Conservation (phyloP, 75 land plant species). For the Adiantum capillusveneris region DNA sequence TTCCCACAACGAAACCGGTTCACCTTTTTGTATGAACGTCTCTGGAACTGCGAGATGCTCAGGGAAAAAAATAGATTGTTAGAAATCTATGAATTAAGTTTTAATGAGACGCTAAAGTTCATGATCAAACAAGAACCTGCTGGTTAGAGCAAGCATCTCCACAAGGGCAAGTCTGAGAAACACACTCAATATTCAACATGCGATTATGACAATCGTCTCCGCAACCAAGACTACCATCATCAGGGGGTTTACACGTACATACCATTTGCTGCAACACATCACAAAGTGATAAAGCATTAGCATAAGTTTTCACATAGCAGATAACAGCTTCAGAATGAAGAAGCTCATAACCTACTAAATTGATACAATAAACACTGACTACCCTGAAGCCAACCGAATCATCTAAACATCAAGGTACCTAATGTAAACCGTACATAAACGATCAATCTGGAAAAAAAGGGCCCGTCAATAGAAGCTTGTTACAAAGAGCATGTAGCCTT, state of each 20-base stretch:
- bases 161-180: constrained; percentile 81
- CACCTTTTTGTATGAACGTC: constrained; percentile 54
- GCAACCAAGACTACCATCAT: constrained; percentile 65
- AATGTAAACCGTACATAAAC: no score
- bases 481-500: no score
- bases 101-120: neutral
- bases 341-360: no score
- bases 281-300: no score
- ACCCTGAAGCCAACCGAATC: no score
- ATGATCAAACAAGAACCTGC: constrained; percentile 44
- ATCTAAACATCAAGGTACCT: no score
- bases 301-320: no score
- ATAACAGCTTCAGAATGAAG: no score
- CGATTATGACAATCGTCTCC: constrained; percentile 83
- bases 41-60: constrained; percentile 62
- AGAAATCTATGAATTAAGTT: neutral
- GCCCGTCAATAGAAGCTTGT: no score
- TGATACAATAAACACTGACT: no score
- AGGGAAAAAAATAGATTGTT: neutral
- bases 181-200: constrained; percentile 86
- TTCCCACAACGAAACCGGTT: constrained; percentile 64
- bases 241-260: constrained; percentile 70
- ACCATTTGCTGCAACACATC: constrained; percentile 58
- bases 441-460: no score
- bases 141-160: constrained; percentile 90